Percentiles rank a stretch among this genome's conserved stretches.
Conservation (phyloP, 1,139 yeast species). For the Hansenula sp. region DNA sequence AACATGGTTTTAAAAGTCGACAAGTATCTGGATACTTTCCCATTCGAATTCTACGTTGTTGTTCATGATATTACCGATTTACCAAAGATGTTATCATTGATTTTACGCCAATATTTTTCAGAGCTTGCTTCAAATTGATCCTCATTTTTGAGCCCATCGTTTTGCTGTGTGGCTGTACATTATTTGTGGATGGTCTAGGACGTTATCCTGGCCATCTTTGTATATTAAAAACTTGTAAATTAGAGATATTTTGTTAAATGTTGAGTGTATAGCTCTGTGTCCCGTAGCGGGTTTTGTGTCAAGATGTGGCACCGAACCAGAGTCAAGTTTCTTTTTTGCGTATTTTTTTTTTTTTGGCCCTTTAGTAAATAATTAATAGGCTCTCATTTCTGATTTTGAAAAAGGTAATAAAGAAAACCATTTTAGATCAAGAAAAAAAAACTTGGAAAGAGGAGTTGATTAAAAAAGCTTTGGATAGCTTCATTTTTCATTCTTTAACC, state of each 20-base stretch:
- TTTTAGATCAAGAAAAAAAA: background rate
- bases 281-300: background rate
- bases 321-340: background rate
- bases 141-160: background rate
- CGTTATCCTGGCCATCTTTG: slow-evolving; percentile 1
- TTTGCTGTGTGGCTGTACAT: too few relatives aligned
- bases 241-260: background rate
- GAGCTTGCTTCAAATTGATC: slow-evolving; percentile 45
- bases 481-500: background rate
- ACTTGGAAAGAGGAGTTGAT: too few relatives aligned
- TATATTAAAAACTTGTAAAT: slow-evolving; percentile 3
- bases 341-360: background rate
- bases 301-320: background rate
- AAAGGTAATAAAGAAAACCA: background rate
- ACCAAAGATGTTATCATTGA: slow-evolving; percentile 87
- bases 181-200: too few relatives aligned
- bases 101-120: slow-evolving; percentile 87
- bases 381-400: background rate
- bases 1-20: slow-evolving; percentile 71
- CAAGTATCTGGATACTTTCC: slow-evolving; percentile 88
- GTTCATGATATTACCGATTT: slow-evolving; percentile 85
- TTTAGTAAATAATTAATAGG: background rate
- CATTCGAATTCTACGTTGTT: slow-evolving; percentile 94
- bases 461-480: background rate
- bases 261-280: background rate